Base-by-base conservation (phyloP, 371 early-diverging fungal genomes). In the Furculomyces boomerangus region DNA sequence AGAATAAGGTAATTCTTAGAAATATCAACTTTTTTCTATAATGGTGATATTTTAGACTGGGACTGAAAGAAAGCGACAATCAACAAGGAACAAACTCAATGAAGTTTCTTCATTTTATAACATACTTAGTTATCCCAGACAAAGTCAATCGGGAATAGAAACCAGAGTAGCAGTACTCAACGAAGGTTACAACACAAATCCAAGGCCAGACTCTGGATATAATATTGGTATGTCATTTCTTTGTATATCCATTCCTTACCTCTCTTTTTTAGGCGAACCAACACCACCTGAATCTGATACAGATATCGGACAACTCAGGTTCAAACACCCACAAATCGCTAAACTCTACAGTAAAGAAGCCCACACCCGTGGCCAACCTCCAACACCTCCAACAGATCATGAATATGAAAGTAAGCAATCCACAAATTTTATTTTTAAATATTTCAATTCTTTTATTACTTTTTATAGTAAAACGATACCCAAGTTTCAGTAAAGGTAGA, bases 231-330 rank as follows among this genome's bases (percentile, higher is more conserved):
- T 28, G 29, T 30, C 8, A 18, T 30, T 13, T 18, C 28, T 5
- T 29, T n/a, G 27, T 22, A 49, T 22, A 24, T 18, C 16, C 27
- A 18, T 29, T 27, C 25, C 18, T 28, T 22, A n/a, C 29, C 29
- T 30, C 20, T n/a, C 2, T 8, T 28, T 32, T 31, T 10, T 35
- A 51, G 52, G 52, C 22, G 52, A 51, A 39, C 52, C 52, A 8
- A 51, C 52, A 30, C 52, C 52, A 20, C 52, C 52, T 20, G 26
- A 51, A 10, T 51, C 52, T 18, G 52, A 51, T 30, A 13, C 31
- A 13, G 52, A 35, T 20, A 13, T n/a, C n/a, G n/a, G n/a, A n/a
- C n/a, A n/a, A n/a, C n/a, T 16, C 18, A 31, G 49, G 5, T 49
- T 49, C 16, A 5, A 26, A 20, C 10, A 49, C 10, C 29, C 29